Conservation (phyloP, 306 rosid species). For the Cucumis melo region DNA sequence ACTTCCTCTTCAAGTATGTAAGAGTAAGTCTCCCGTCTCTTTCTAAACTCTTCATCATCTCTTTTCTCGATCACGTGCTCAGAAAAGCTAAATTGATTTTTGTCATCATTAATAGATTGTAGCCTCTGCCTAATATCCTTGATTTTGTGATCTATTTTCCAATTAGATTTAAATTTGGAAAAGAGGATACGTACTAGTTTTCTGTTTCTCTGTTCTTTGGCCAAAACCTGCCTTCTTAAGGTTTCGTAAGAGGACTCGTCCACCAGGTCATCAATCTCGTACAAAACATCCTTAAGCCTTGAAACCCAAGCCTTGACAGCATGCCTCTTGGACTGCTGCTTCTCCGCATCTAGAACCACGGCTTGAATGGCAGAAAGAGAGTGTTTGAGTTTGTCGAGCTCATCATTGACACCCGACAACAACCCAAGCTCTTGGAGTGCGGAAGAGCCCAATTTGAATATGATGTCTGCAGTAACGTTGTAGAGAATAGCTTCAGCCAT, state of each 20-base stretch:
- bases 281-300: conserved; percentile 8
- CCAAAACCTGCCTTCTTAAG: not conserved
- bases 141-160: conserved; percentile 6
- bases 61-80: not conserved
- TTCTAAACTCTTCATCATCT: not conserved
- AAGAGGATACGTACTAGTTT: conserved; percentile 8
- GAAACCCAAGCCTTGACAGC: conserved; percentile 8
- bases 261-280: not conserved
- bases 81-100: not conserved
- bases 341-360: too few relatives aligned
- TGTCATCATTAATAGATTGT: not conserved
- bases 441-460: too few relatives aligned
- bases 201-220: too few relatives aligned
- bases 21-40: not conserved
- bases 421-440: too few relatives aligned
- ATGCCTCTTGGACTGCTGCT: not conserved
- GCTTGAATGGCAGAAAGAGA: too few relatives aligned
- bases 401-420: too few relatives aligned
- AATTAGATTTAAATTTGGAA: not conserved
- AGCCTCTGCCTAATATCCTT: not conserved
- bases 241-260: not conserved
- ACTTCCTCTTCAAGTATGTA: not conserved
- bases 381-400: too few relatives aligned
- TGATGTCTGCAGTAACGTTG: too few relatives aligned
- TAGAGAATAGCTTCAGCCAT: too few relatives aligned